These are phyloP conservation scores for Suhomyces prunicola DNA, from an alignment of 805 yeast species.

Conservation along the genomic window DNA sequence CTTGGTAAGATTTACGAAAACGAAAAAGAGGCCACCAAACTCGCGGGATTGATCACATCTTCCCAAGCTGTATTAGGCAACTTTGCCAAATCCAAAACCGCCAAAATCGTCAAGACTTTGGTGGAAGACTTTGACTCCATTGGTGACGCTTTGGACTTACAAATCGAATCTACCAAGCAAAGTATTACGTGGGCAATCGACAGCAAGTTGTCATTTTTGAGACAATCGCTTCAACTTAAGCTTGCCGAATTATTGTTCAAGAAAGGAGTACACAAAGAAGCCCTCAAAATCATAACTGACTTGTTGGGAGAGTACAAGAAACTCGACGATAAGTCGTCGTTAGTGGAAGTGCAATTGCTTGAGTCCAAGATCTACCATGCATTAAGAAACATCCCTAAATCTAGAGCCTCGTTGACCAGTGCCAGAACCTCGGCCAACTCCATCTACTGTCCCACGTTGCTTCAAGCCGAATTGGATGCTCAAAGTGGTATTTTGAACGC, in stretches of 20 bases:
- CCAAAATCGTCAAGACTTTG: slow-evolving; percentile 79
- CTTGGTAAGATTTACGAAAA: slow-evolving; percentile 69
- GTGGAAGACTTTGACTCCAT: slow-evolving; percentile 73
- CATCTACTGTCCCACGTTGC: slow-evolving; percentile 88
- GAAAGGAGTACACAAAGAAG: slow-evolving; percentile 61
- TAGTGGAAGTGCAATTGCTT: slow-evolving; percentile 91
- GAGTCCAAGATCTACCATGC: slow-evolving; percentile 91
- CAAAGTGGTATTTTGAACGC: slow-evolving; percentile 95
- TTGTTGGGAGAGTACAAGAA: slow-evolving; percentile 84
- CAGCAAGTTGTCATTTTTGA: slow-evolving; percentile 81
- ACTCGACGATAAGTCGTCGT: slow-evolving; percentile 90
- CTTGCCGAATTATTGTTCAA: slow-evolving; percentile 72
- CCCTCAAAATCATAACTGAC: slow-evolving; percentile 67
- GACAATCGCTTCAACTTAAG: slow-evolving; percentile 84
- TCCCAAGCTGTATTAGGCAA: slow-evolving; percentile 70
- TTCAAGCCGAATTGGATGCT: slow-evolving; percentile 91
- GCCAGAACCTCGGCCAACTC: slow-evolving; percentile 98
- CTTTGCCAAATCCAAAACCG: slow-evolving; percentile 91
- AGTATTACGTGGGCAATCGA: slow-evolving; percentile 83
- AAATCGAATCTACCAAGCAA: slow-evolving; percentile 69
- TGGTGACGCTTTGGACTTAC: slow-evolving; percentile 62
- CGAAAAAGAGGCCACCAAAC: slow-evolving; percentile 45
- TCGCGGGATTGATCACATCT: slow-evolving; percentile 59
- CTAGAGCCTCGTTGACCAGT: slow-evolving; percentile 87
- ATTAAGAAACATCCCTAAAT: slow-evolving; percentile 83